These are phyloP conservation scores for Alternaria sp. DNA, from an alignment of 2,329 filamentous ascomycete species.

Conservation along the genomic window DNA sequence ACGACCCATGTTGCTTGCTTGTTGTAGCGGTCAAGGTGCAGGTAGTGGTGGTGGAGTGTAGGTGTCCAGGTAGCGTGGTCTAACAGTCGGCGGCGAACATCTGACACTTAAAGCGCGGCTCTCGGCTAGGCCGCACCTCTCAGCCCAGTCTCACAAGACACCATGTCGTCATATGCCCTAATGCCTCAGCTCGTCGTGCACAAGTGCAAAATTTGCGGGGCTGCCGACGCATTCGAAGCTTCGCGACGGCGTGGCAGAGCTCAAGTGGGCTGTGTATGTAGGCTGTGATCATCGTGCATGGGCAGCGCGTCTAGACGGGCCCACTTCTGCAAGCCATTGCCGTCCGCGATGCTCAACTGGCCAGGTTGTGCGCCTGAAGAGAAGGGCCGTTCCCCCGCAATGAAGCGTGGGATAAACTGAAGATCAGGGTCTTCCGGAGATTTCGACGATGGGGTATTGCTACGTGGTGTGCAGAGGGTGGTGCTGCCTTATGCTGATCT, in stretches of 20 bases:
- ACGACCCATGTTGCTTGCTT: conserved; percentile 23
- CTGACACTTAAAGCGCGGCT: conserved; percentile 20
- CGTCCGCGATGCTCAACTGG: conserved; percentile 3
- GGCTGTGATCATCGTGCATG: conserved; percentile 27
- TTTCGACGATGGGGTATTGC: background rate
- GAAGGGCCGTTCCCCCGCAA: conserved; percentile 8
- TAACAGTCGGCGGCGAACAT: conserved; percentile 6
- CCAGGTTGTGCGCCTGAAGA: background rate
- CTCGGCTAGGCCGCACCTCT: conserved; percentile 3
- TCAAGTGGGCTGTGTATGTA: conserved; percentile 21
- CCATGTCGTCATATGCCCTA: conserved; percentile 25
- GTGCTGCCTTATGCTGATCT: background rate
- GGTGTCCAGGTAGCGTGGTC: background rate
- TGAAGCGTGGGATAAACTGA: background rate
- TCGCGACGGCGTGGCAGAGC: conserved; percentile 20
- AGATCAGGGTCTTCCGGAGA: conserved; percentile 15
- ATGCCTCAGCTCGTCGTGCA: conserved; percentile 13
- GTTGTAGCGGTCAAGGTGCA: background rate
- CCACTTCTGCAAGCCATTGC: conserved; percentile 11
- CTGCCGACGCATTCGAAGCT: conserved; percentile 13
- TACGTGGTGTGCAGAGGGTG: conserved; percentile 9
- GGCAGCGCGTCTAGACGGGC: background rate
- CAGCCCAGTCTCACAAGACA: conserved; percentile 11
- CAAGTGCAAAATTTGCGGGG: conserved; percentile 10
- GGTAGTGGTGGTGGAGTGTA: background rate